Base-by-base conservation (phyloP, 2,329 filamentous ascomycete species). In the Neonectria ditissima region DNA sequence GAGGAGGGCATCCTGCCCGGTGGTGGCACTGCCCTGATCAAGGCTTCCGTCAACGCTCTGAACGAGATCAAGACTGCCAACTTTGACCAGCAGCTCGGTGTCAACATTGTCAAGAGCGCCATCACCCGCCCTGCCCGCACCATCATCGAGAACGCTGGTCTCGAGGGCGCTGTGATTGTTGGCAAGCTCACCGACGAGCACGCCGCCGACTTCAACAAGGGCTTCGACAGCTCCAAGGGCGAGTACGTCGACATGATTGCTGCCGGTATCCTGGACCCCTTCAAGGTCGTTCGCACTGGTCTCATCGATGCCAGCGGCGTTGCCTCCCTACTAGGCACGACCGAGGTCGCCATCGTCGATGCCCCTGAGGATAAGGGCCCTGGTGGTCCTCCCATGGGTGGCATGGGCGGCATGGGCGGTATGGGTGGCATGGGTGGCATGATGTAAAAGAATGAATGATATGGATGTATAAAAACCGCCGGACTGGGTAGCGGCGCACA, bases 241-340 rank as follows among this genome's bases (percentile, higher is more conserved):
- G 92, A 98, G 86, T 99, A 97, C 83, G 94, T 97, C 72, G 95
- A 99, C 86, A 98, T 99, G 96, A 97, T 99, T 78, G 81, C 88
- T 68, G 89, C 93, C 72, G 96, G 96, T 91, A 99, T 99, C 81
- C 92, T 99, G 65, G 96, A 99, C 80, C 96, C 96, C 70, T 92
- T 99, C 87, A 99, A 99, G 92, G 96, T 99, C 74, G 96, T 99
- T 78, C 94, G 96, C 76, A 99, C 96, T 68, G 95, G 93, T 77
- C 91, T 99, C 63, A 88, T 94, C 76, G 96, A 99, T 76, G 96
- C 96, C 74, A 95, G 91, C 77, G 96, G 96, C 83, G 96, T 99
- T 75, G 96, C 96, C 57, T 98, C 95, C 57, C 89, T 99, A 65
- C 92, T 99, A 66, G 96, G 96, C 79, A 99, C 96, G 70, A 99